Evolutionary conservation across 225 moss, liverwort and hornwort genomes (phyloP), one percentile per base, ranked within the genome.

Genomic region (Polytrichum commune): DNA sequence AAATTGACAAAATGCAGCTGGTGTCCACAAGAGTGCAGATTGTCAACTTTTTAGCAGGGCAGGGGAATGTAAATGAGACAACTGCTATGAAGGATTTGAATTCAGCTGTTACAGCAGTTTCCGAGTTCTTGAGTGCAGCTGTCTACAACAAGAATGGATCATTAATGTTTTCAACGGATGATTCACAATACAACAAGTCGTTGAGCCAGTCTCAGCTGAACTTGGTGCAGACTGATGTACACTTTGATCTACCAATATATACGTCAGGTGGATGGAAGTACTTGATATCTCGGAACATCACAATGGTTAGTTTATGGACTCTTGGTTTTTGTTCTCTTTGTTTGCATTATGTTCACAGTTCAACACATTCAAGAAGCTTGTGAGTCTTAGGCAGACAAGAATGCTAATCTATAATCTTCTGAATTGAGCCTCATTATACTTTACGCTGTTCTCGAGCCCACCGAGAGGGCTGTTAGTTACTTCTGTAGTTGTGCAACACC

Each of bases 1-100:
- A 88, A 70, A 71, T 84, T 5, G 88, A 88, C 53, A 84, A 85
- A 73, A 80, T 85, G 72, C 84, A 88, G 64, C 73, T 88, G 56
- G 70, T 88, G 64, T 75, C 88, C 19, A 82, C 84, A 29, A 88
- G 88, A 71, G 75, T 76, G 22, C 88, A 84, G 57, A 69, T 88
- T 53, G 71, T 88, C 67, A 28, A 79, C 66, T 88, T 65, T 76
- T 78, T 88, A 69, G 66, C 82, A 53, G 23, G 19, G 46, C 77
- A 19, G 68, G 77, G 80, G 10, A 78, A 55, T 54, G 80, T 88
- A 22, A 85, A 69, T 58, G 72, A 53, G 70, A 27, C 79, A n/a
- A 69, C 69, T 53, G 88, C 85, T 18, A 0, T 3, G 66, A 79
- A 70, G 62, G 88, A 88, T 74, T 77, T 88, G 27, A 57, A 29